Percentiles rank a stretch among this genome's conserved stretches.
These are phyloP conservation scores for Sporothrix variecibatus DNA, from an alignment of 2,329 filamentous ascomycete species.

Conservation along the genomic window DNA sequence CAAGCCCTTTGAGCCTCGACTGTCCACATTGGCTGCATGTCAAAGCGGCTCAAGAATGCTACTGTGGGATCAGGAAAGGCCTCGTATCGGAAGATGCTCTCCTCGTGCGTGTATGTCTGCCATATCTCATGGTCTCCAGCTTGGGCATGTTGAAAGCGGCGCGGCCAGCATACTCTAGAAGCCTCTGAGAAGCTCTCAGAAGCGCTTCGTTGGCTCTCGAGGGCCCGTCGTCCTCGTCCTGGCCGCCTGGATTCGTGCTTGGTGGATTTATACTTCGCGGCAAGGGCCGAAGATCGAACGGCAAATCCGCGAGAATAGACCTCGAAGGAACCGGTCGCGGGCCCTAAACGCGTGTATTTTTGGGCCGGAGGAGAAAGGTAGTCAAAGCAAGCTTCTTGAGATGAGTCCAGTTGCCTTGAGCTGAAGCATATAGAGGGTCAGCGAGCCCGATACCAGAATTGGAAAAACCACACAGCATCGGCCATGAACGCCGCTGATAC, in stretches of 20 bases:
- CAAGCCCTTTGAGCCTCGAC: neutral
- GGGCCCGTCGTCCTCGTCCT: no score
- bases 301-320: no score
- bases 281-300: no score
- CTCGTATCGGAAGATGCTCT: constrained; percentile 8
- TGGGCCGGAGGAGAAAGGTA: neutral
- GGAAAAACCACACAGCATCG: neutral
- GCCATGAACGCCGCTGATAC: neutral
- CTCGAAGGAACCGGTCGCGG: neutral
- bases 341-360: neutral
- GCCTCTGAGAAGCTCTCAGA: neutral
- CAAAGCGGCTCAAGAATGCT: neutral
- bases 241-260: no score
- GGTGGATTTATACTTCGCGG: no score
- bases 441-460: neutral
- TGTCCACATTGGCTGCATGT: neutral
- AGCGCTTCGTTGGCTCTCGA: no score
- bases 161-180: neutral
- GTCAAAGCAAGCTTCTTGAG: neutral
- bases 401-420: neutral
- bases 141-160: neutral
- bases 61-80: neutral
- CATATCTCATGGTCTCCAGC: constrained; percentile 3
- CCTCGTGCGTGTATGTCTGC: neutral
- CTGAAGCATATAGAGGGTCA: no score